Conservation (phyloP, 176 grass and related monocot genomes). For the Ensete ventricosum region DNA sequence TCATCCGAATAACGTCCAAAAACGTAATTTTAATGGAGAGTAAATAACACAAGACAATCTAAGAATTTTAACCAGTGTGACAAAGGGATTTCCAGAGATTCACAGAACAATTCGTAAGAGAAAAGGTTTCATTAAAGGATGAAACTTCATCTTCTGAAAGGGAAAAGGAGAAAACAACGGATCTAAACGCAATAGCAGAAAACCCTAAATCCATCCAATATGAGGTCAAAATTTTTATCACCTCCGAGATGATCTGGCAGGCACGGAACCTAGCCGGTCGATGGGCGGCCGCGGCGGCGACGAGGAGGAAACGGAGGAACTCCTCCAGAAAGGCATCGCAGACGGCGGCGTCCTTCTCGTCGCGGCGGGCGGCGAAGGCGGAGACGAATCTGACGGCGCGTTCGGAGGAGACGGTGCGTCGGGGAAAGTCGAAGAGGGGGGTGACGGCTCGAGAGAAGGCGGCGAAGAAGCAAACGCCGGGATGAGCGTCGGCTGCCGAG, state of each 20-base stretch:
- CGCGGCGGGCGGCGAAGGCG: slow-evolving; percentile 34
- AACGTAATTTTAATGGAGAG: too few relatives aligned
- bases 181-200: background rate
- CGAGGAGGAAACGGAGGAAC: slow-evolving; percentile 60
- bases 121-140: too few relatives aligned
- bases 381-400: slow-evolving; percentile 46
- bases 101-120: background rate
- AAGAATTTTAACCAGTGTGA: too few relatives aligned
- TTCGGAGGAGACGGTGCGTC: slow-evolving; percentile 45
- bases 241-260: slow-evolving; percentile 83
- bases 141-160: background rate
- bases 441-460: slow-evolving; percentile 47
- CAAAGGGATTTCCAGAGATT: background rate
- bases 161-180: background rate
- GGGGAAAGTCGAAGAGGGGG: slow-evolving; percentile 57
- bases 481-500: background rate
- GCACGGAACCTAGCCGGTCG: slow-evolving; percentile 54
- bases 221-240: background rate
- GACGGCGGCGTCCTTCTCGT: slow-evolving; percentile 1
- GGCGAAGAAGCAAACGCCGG: slow-evolving; percentile 29
- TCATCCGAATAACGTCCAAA: too few relatives aligned
- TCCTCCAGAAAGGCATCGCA: slow-evolving; percentile 55
- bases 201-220: background rate
- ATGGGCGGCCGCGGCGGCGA: slow-evolving; percentile 35
- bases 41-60: too few relatives aligned